Base-by-base conservation (phyloP, 345 rosid species). In the Rhodamnia rubescens region DNA sequence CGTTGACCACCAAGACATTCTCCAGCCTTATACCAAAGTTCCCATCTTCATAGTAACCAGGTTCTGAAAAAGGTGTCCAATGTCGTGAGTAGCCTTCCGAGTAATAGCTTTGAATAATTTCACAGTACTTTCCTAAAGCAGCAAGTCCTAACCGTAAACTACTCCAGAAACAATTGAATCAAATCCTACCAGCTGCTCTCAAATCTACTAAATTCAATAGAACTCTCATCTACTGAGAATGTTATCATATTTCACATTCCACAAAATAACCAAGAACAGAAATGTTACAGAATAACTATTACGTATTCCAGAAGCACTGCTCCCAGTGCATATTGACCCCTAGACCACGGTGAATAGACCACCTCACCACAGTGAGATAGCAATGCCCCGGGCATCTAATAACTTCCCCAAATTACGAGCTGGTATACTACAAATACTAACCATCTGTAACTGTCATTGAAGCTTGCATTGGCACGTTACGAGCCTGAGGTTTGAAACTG, bases 371-470 rank as follows among this genome's bases (percentile, higher is more conserved):
- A 69, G 78, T 69, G 47, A 69, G 47, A 18, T 69, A 69, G 78
- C 78, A 69, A 69, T 32, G 78, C 4, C 24, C 78, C 12, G 9
- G 44, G 78, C 78, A 69, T 69, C 78, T 69, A 32, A 18, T 64
- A 18, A 69, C 20, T 20, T 32, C 32, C 24, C 5, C 78, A 69
- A 69, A 69, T 69, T 69, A 69, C 78, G 1, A 69, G 44, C 78
- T 1, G 1, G 13, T 40, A 32, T 11, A 32, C 78, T 69, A 32
- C 24, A 69, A 32, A 69, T 81, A 92, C 96, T 82, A 42, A 96
- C 99, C 99, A 88, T 98, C 99, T 40, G 99, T 98, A 53, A 95
- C 98, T 49, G 99, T 98, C 99, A 98, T 98, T 89, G 98, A 94
- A 90, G 95, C 98, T 93, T 96, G 98, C 3, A 97, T 90, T 42